Evolutionary conservation across 208 protist species (phyloP).

Genomic region (Phytomonas sp.): DNA sequence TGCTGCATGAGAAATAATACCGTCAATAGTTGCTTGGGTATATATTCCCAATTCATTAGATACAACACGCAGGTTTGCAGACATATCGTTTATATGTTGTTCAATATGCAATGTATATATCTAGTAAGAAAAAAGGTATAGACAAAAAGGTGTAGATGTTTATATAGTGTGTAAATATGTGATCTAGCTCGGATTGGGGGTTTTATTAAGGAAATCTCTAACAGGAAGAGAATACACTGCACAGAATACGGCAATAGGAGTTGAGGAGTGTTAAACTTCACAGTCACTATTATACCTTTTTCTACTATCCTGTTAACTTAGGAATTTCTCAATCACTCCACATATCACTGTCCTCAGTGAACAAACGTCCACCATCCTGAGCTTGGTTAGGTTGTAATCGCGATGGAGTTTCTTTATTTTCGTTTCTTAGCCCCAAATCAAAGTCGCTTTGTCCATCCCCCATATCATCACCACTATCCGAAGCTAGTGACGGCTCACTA

Average conservation of each 20-base stretch:
- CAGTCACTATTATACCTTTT: constrained; percentile 6
- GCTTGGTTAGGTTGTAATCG: constrained; percentile 6
- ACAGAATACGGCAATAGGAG: neutral
- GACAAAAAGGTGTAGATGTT: neutral
- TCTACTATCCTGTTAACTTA: constrained; percentile 7
- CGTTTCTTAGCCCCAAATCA: constrained; percentile 9
- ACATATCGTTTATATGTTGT: neutral
- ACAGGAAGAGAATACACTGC: constrained; percentile 9
- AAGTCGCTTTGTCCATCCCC: constrained; percentile 3
- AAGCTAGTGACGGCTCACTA: constrained; percentile 46
- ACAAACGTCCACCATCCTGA: constrained; percentile 20
- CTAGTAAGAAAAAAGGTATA: neutral
- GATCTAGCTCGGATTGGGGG: constrained; percentile 10
- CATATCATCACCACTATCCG: constrained; percentile 36
- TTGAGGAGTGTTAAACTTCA: neutral
- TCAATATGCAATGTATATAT: neutral
- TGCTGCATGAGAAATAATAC: constrained; percentile 23
- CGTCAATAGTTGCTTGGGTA: constrained; percentile 16
- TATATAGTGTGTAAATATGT: neutral
- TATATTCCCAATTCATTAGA: constrained; percentile 1
- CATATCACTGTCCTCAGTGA: constrained; percentile 36
- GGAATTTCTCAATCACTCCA: constrained; percentile 32
- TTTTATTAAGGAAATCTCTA: constrained; percentile 18
- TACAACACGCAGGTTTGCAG: neutral
- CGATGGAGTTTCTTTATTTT: constrained; percentile 6